Base-by-base conservation (phyloP, 441 rosid species). In the Pelargonium exstipulatum region DNA sequence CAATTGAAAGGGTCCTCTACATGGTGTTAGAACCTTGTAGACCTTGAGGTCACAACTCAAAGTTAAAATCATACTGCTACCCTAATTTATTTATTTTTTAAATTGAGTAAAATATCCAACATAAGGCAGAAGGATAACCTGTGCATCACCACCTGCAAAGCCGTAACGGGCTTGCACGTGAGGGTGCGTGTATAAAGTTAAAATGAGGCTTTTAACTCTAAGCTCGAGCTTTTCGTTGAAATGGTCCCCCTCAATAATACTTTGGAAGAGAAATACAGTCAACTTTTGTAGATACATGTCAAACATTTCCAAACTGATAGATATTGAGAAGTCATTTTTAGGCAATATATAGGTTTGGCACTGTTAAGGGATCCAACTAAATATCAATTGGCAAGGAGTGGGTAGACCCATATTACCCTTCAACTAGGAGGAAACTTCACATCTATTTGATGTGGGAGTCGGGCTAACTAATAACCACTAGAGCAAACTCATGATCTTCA, bases 381-480 rank as follows among this genome's bases (percentile, higher is more conserved):
- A 18, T 18, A 57, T 57, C 62, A 57, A 57, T 20, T 57, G 26
- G 29, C 62, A 57, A 57, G 20, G 62, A 57, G 29, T 17, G 24
- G 62, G 10, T 4, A 57, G 62, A 2, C 13, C 13, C 5, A 8
- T 57, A 17, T 8, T 57, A 57, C 22, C 22, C 37, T 57, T 57
- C 62, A 57, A 17, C 22, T 57, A 57, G 26, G 4, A 57, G 2
- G n/a, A 6, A 20, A 57, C 62, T 57, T 57, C 24, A 17, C 3
- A 57, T 57, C 32, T 20, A 57, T 57, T 18, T 57, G 62, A 26
- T 57, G 62, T 20, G 29, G 62, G 62, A 57, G 37, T 32, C 37
- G 37, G 7, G 37, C 62, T 18, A 57, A 57, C 62, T 49, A 49
- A 17, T 49, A 7, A 49, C 57, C 9, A 49, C 5, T 51, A 51